A percentile compares a stretch with the other conserved stretches of the same genome.
Evolutionary conservation across 1,284 basidiomycete genomes (phyloP).

Genomic region (Phaffia rhodozyma): DNA sequence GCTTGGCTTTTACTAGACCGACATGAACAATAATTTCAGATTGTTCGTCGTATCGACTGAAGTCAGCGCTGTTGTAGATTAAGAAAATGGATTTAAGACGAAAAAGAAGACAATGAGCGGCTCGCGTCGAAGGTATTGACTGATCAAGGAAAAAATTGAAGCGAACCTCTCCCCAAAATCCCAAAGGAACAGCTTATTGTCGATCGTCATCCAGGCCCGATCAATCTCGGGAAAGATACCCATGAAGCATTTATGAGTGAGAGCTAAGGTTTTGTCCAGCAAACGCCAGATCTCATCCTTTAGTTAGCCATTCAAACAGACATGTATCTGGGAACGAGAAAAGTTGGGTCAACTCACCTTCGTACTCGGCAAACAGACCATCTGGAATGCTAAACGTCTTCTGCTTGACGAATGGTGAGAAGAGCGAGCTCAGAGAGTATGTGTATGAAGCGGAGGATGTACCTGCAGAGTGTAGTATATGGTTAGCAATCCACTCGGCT

Average conservation of each 20-base stretch:
- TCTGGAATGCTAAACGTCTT: slow-evolving; percentile 70
- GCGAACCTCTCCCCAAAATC: slow-evolving; percentile 78
- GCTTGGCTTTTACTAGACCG: slow-evolving; percentile 65
- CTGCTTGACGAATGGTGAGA: slow-evolving; percentile 67
- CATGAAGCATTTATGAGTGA: slow-evolving; percentile 42
- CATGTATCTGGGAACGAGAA: slow-evolving; percentile 2
- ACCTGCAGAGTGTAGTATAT: not conserved
- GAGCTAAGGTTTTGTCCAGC: slow-evolving; percentile 19
- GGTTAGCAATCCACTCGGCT: not conserved
- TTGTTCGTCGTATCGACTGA: slow-evolving; percentile 80
- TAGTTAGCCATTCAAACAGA: not conserved
- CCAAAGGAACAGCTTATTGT: slow-evolving; percentile 92
- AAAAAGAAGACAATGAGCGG: not conserved
- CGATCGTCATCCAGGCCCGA: slow-evolving; percentile 89
- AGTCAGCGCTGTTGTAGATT: slow-evolving; percentile 49
- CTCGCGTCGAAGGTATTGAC: not conserved
- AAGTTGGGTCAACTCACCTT: slow-evolving; percentile 45
- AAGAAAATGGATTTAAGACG: not conserved
- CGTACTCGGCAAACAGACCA: slow-evolving; percentile 64
- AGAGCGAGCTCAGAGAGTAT: slow-evolving; percentile 59
- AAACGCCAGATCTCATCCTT: slow-evolving; percentile 19
- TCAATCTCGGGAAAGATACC: slow-evolving; percentile 88
- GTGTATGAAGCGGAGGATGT: slow-evolving; percentile 61
- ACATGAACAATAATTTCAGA: slow-evolving; percentile 82
- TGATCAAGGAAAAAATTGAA: not conserved